Evolutionary conservation across 1,284 basidiomycete species (phyloP), one percentile per base, ranked within the genome.

Genomic region (Puccinia coronata): DNA sequence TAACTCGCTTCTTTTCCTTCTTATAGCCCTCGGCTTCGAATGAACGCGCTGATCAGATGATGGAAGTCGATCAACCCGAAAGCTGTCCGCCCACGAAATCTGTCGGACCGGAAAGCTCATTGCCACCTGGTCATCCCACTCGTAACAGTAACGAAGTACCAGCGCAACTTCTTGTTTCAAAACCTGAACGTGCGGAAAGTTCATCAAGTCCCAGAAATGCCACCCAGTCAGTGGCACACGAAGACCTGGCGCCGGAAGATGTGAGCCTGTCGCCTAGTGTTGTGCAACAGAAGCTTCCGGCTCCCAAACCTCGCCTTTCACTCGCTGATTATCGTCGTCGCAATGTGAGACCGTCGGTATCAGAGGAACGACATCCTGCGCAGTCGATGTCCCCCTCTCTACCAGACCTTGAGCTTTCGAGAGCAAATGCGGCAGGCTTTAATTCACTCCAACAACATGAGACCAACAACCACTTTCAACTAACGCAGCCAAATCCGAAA

Each of bases 291-390:
- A 16, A 28, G 47, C 31, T 31, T 61, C 16, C 70, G n/a, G 39
- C 23, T 47, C 70, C 65, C 23, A 49, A 65, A n/a, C 78, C 69
- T 6, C 43, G 80, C 8, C 47, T 81, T 9, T 81, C 80, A 34
- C 25, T 81, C 6, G 72, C 80, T 8, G 72, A 61, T 43, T 81
- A 75, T 36, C 72, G 72, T 65, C 41, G 36, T 36, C 71, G 71
- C 23, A 28, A 74, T 14, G 79, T 72, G 18, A 57, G 31, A 65
- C 63, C 71, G n/a, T 73, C 71, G 14, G 36, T 28, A 14, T 61
- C 70, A 34, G 78, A 80, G 11, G 71, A 59, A 63, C 16, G 28
- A 23, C 53, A 67, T 80, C 79, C 23, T 39, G 36, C 79, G 6
- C 71, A 73, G 55, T 73, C 71, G 20, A 43, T 59, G 20, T 73